Conservation (phyloP, 805 yeast genomes). For the Teunomyces funiuensis region DNA sequence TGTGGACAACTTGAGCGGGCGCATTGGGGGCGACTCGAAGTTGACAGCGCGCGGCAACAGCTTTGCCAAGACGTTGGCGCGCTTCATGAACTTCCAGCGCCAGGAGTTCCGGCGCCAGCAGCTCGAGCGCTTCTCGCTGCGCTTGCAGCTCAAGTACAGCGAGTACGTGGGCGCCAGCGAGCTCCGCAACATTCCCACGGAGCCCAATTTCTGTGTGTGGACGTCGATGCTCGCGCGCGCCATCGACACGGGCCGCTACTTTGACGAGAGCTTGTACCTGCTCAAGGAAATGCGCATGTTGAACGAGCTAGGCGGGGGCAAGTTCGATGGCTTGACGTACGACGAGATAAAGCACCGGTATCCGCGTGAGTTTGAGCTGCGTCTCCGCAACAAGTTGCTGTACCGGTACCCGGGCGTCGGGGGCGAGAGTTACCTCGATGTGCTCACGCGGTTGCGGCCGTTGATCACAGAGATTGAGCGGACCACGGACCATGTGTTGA, state of each 20-base stretch:
- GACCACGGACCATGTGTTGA: constrained; percentile 79
- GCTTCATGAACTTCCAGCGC: constrained; percentile 71
- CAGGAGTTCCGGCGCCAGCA: constrained; percentile 65
- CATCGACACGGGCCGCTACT: constrained; percentile 72
- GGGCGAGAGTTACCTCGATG: constrained; percentile 94
- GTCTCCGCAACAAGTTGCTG: constrained; percentile 73
- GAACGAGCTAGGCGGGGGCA: constrained; percentile 92
- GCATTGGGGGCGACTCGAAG: constrained; percentile 88
- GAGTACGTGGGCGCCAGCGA: constrained; percentile 26
- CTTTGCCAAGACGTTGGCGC: constrained; percentile 70
- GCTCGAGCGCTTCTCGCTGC: constrained; percentile 50
- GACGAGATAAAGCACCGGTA: constrained; percentile 70
- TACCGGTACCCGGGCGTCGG: constrained; percentile 97
- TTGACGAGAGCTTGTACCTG: constrained; percentile 72
- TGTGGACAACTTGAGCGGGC: constrained; percentile 77
- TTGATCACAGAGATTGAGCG: constrained; percentile 91
- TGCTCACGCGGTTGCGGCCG: constrained; percentile 84
- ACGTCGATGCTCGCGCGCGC: constrained; percentile 83
- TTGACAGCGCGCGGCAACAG: constrained; percentile 76
- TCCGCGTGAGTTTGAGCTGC: constrained; percentile 77
- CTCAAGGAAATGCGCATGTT: constrained; percentile 89
- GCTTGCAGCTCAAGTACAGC: constrained; percentile 45
- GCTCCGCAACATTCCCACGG: constrained; percentile 43
- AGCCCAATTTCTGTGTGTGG: constrained; percentile 87
- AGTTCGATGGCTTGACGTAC: constrained; percentile 90